Evolutionary conservation across 768 basidiomycete species (phyloP), one percentile per base, ranked within the genome.

Genomic region (Calocybe indica): DNA sequence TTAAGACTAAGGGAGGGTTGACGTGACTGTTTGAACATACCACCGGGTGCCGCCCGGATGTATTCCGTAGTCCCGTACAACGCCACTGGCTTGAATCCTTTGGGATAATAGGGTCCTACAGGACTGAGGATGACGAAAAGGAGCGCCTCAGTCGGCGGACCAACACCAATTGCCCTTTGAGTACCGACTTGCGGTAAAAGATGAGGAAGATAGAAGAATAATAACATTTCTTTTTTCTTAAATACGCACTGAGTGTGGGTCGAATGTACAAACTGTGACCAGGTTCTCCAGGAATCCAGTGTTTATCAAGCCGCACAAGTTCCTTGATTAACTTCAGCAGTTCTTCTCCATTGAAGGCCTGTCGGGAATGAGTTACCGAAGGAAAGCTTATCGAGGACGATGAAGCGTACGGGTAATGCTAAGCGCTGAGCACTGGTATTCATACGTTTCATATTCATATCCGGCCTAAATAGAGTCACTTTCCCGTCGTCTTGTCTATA

Each of bases 391-490:
- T 32, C 8, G 12, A 42, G 29, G 44, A 38, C 6, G 48, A n/a
- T 10, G 42, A 33, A 14, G 66, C 80, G 48, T 51, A 88, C 88
- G 7, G 88, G 88, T 40, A 91, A 62, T 13, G 86, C 89, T 46
- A 92, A 72, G 37, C 94, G 80, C 22, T 67, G 55, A 10, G 94
- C 93, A 58, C 86, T 90, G 40, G 55, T 77, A 68, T 91, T 92
- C 92, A 98, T 93, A 28, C 94, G 83, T 59, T 83, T 83, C 92
- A 97, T 95, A 70, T 97, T 96, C 89, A 91, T 90, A 67, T 96
- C 91, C 2, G 94, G 95, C 39, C 94, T 74, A 76, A 97, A 97
- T 54, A 97, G 68, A 12, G 85, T 80, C 14, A 93, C 80, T 28
- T 76, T 81, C 33, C 85, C 92, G 41, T 78, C 67, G 34, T 78